Conservation (phyloP, 441 rosid species). For the Melastoma candidum region DNA sequence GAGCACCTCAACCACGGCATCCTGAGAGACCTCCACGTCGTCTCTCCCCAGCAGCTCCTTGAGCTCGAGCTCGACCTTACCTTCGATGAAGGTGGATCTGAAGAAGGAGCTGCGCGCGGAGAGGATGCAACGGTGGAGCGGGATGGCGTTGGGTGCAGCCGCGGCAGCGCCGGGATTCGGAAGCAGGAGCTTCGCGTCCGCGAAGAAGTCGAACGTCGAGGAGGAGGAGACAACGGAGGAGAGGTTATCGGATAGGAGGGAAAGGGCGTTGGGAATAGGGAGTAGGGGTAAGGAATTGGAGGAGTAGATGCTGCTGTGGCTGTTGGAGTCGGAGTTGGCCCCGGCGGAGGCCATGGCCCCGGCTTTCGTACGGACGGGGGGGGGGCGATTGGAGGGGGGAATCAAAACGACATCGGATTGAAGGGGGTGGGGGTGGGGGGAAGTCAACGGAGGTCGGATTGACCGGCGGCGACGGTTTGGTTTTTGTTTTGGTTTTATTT, state of each 20-base stretch:
- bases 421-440: too few species aligned
- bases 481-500: too few species aligned
- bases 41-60: constrained; percentile 36
- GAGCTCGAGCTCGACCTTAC: constrained; percentile 29
- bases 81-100: constrained; percentile 26
- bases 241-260: constrained; percentile 37
- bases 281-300: background rate
- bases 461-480: too few species aligned
- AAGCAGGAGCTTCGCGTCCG: constrained; percentile 45
- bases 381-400: too few species aligned
- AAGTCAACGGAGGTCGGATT: too few species aligned
- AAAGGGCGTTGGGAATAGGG: background rate
- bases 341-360: too few species aligned
- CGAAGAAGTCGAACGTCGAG: constrained; percentile 35
- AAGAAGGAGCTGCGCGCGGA: constrained; percentile 56
- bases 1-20: constrained; percentile 49
- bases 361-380: too few species aligned
- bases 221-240: constrained; percentile 40
- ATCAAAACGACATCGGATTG: too few species aligned
- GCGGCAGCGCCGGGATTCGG: constrained; percentile 24
- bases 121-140: constrained; percentile 74
- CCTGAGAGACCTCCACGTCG: constrained; percentile 42
- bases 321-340: too few species aligned
- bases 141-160: constrained; percentile 21
- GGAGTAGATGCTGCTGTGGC: too few species aligned